These are phyloP conservation scores for Caloboletus inedulis DNA, from an alignment of 1,284 basidiomycete species.

Conservation along the genomic window DNA sequence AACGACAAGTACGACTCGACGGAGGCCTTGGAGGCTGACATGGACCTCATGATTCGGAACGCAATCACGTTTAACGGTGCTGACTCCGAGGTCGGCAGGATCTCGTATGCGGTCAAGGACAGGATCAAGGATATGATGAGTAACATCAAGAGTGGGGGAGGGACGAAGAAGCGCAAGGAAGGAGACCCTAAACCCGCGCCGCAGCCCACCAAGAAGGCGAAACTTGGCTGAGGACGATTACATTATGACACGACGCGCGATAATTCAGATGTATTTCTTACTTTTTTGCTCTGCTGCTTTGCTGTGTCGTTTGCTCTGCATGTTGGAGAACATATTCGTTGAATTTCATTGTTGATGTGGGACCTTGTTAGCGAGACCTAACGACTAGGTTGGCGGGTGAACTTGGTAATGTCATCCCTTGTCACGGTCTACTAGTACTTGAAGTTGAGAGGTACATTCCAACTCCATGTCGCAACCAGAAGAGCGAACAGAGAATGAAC, in stretches of 20 bases:
- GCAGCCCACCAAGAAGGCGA: slow-evolving; percentile 67
- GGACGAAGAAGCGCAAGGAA: slow-evolving; percentile 64
- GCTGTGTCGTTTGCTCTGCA: slow-evolving; percentile 30
- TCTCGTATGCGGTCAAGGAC: slow-evolving; percentile 49
- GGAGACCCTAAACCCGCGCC: slow-evolving; percentile 52
- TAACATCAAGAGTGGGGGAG: slow-evolving; percentile 43
- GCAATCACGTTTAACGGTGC: slow-evolving; percentile 83
- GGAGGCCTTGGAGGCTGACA: slow-evolving; percentile 77
- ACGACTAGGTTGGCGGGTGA: neutral
- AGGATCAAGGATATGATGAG: slow-evolving; percentile 53
- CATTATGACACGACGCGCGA: slow-evolving; percentile 20
- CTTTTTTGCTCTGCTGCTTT: slow-evolving; percentile 27
- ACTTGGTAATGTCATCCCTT: neutral
- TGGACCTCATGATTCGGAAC: slow-evolving; percentile 83
- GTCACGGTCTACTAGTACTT: neutral
- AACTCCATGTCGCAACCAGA: slow-evolving; percentile 22
- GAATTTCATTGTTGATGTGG: neutral
- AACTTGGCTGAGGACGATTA: slow-evolving; percentile 41
- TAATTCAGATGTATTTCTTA: slow-evolving; percentile 32
- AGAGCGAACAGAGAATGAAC: slow-evolving; percentile 9
- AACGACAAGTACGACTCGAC: slow-evolving; percentile 77
- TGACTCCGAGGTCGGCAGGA: slow-evolving; percentile 70
- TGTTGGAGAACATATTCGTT: neutral
- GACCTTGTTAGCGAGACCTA: neutral
- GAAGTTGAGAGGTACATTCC: neutral